Evolutionary conservation across 139 green algal species (phyloP).

Genomic region (Chlamydomonas asymmetrica): DNA sequence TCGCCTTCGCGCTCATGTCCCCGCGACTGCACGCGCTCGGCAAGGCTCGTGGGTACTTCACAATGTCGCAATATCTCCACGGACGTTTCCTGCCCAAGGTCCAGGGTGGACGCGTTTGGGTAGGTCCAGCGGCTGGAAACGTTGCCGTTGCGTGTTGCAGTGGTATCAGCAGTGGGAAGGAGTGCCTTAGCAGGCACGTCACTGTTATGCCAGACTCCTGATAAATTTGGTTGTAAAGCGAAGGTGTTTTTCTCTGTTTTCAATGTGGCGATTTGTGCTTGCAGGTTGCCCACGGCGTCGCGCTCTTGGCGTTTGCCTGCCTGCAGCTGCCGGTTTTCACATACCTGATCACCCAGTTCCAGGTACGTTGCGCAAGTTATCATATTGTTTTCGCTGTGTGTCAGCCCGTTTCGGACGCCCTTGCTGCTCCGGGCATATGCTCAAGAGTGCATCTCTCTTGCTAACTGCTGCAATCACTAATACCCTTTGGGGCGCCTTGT

Average conservation of each 20-base stretch:
- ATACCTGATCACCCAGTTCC: conserved; percentile 61
- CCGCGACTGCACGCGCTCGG: conserved; percentile 46
- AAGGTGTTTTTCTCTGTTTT: neutral
- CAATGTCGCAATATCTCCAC: conserved; percentile 39
- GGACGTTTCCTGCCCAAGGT: conserved; percentile 38
- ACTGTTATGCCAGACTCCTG: too few relatives aligned
- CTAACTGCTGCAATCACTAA: too few relatives aligned
- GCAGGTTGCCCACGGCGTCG: conserved; percentile 37
- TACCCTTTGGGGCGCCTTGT: too few relatives aligned
- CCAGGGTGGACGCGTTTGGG: too few relatives aligned
- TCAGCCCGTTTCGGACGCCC: neutral
- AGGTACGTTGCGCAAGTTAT: neutral
- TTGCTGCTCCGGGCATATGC: neutral
- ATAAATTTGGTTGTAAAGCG: neutral
- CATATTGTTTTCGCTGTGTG: neutral
- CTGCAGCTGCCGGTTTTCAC: conserved; percentile 58
- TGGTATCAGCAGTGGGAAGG: too few relatives aligned
- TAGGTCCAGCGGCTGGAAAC: too few relatives aligned
- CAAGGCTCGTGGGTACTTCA: conserved; percentile 54
- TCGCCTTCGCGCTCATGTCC: conserved; percentile 41
- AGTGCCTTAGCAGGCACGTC: too few relatives aligned
- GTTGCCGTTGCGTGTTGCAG: too few relatives aligned
- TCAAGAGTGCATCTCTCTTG: too few relatives aligned
- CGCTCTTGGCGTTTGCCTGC: conserved; percentile 37
- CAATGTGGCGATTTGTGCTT: neutral